Conservation (phyloP, 495 filamentous ascomycete species). For the Penicillium diatomitis region DNA sequence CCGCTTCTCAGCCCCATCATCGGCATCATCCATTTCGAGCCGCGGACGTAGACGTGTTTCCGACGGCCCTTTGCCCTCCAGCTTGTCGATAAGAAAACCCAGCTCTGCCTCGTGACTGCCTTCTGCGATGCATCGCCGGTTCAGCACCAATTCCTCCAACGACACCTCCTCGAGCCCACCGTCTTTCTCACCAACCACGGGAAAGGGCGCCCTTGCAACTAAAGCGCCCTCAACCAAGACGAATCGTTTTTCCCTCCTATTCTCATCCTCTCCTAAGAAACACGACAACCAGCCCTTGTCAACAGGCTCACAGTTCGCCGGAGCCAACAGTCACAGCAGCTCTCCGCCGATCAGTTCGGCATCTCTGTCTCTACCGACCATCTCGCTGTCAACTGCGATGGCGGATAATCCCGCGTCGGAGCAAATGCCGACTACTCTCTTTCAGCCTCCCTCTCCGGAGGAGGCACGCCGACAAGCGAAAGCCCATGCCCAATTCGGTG, state of each 20-base stretch:
- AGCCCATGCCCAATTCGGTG: slow-evolving; percentile 86
- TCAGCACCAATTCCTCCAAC: slow-evolving; percentile 39
- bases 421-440: slow-evolving; percentile 69
- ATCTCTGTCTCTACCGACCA: slow-evolving; percentile 76
- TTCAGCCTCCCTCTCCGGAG: slow-evolving; percentile 80
- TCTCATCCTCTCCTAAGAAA: slow-evolving; percentile 49
- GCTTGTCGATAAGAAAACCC: not conserved
- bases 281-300: slow-evolving; percentile 41
- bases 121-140: slow-evolving; percentile 49
- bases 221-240: slow-evolving; percentile 54
- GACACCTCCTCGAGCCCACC: slow-evolving; percentile 34
- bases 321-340: slow-evolving; percentile 42
- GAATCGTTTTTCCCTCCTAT: slow-evolving; percentile 52
- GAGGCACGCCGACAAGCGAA: slow-evolving; percentile 67
- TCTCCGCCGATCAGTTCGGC: slow-evolving; percentile 59
- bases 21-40: too few relatives aligned
- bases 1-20: too few relatives aligned
- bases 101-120: slow-evolving; percentile 22
- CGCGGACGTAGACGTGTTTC: too few relatives aligned
- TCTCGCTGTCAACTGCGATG: slow-evolving; percentile 82
- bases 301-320: slow-evolving; percentile 51
- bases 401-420: slow-evolving; percentile 70
- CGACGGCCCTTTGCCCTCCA: too few relatives aligned
- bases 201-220: slow-evolving; percentile 38
- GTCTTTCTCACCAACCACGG: slow-evolving; percentile 36